Percentiles rank a stretch among this genome's conserved stretches.
Conservation (phyloP, 2,329 filamentous ascomycete genomes). For the Chaetomium sp. region DNA sequence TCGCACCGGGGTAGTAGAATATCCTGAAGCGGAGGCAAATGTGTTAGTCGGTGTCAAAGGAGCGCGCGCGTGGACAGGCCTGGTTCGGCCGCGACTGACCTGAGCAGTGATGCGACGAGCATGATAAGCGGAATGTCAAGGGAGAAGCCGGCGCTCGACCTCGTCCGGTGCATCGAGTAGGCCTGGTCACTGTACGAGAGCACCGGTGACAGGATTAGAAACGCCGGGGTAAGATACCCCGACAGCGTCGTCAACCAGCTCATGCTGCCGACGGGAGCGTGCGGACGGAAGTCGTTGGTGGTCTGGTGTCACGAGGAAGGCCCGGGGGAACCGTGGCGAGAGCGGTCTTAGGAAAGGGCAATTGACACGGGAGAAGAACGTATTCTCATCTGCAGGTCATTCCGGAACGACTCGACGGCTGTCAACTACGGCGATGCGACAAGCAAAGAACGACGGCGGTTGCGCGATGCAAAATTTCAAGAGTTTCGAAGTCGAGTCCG, state of each 20-base stretch:
- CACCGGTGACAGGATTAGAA: conserved; percentile 64
- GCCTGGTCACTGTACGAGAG: conserved; percentile 68
- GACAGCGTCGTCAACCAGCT: conserved; percentile 52
- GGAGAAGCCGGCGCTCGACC: conserved; percentile 68
- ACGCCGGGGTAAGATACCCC: conserved; percentile 62
- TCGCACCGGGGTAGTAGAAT: conserved; percentile 69
- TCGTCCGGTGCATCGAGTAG: conserved; percentile 63
- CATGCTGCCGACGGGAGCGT: conserved; percentile 37
- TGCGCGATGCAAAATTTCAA: conserved; percentile 17
- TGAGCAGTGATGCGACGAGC: conserved; percentile 67
- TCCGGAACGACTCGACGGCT: not conserved
- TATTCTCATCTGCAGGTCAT: conserved; percentile 14
- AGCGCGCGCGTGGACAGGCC: not conserved
- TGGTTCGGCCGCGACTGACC: conserved; percentile 45
- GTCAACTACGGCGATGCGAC: not conserved
- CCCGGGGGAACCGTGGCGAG: not conserved
- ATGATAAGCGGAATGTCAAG: conserved; percentile 73
- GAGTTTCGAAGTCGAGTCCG: conserved; percentile 7
- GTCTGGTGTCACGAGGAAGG: not conserved
- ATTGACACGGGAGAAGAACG: not conserved
- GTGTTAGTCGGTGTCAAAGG: conserved; percentile 16
- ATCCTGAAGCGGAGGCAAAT: conserved; percentile 48
- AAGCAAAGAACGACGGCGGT: not conserved
- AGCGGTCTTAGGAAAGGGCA: not conserved
- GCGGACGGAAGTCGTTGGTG: conserved; percentile 5